phyloP scores from a whole-genome alignment of 2,329 filamentous ascomycete genomes.

The Albifimbria verrucaria region DNA sequence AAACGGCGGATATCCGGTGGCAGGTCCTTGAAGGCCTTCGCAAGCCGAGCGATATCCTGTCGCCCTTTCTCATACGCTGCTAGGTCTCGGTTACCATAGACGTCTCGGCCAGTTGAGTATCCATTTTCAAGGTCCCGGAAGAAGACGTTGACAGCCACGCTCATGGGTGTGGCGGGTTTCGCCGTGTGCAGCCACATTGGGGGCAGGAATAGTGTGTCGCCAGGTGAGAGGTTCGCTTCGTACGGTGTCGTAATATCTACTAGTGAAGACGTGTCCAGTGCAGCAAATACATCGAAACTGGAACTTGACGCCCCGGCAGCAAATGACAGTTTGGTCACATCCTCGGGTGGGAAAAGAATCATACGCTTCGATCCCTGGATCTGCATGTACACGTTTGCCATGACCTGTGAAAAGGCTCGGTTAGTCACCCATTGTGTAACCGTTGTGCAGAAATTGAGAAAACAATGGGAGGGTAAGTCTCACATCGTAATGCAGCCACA shows the following conservation, averaged over 20 bases:
- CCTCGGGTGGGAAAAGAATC: constrained; percentile 73
- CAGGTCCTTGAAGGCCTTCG: constrained; percentile 59
- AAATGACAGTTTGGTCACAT: constrained; percentile 68
- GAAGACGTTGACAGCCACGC: constrained; percentile 86
- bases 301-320: constrained; percentile 78
- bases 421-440: not conserved
- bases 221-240: constrained; percentile 62
- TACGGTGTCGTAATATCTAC: constrained; percentile 58
- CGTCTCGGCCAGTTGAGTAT: constrained; percentile 73
- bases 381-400: constrained; percentile 84
- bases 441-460: not conserved
- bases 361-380: constrained; percentile 70
- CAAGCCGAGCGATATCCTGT: constrained; percentile 66
- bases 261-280: constrained; percentile 36
- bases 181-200: constrained; percentile 82
- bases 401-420: constrained; percentile 53
- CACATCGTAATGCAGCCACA: constrained; percentile 91
- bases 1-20: constrained; percentile 68
- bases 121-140: constrained; percentile 67
- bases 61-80: constrained; percentile 81
- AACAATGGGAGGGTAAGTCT: constrained; percentile 20
- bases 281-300: constrained; percentile 66
- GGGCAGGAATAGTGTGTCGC: constrained; percentile 78
- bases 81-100: constrained; percentile 85
- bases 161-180: constrained; percentile 53